These are phyloP conservation scores for Huntiella savannae DNA, from an alignment of 2,329 filamentous ascomycete species.

Conservation along the genomic window DNA sequence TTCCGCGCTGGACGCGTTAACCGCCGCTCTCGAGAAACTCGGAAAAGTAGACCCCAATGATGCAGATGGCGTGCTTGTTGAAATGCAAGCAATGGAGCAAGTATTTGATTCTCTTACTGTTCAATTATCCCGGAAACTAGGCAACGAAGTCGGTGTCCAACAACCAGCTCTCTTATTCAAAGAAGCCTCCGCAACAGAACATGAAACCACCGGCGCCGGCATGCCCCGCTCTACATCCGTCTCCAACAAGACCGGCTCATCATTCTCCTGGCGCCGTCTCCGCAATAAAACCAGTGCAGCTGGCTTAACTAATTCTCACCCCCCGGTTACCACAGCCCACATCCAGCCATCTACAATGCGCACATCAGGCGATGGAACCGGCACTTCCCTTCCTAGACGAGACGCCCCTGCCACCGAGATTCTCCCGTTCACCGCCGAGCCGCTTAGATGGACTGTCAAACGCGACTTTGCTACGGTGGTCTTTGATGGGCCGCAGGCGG, in stretches of 20 bases:
- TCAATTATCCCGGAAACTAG: conserved; percentile 61
- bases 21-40: conserved; percentile 70
- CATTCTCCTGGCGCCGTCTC: conserved; percentile 78
- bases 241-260: conserved; percentile 40
- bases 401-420: conserved; percentile 42
- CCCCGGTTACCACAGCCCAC: conserved; percentile 11
- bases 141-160: conserved; percentile 79
- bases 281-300: conserved; percentile 72
- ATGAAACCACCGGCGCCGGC: conserved; percentile 22
- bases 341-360: conserved; percentile 16
- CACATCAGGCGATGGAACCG: conserved; percentile 2
- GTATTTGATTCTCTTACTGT: conserved; percentile 74
- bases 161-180: conserved; percentile 57
- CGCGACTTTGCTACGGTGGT: conserved; percentile 48
- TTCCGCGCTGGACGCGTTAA: conserved; percentile 74
- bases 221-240: conserved; percentile 40
- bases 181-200: conserved; percentile 34
- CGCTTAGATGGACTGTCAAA: conserved; percentile 49
- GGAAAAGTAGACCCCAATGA: conserved; percentile 72
- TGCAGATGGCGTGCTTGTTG: conserved; percentile 77
- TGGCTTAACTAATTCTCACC: conserved; percentile 32
- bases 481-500: conserved; percentile 67
- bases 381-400: not conserved
- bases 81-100: conserved; percentile 77
- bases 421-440: conserved; percentile 54